Evolutionary conservation across 2,329 filamentous ascomycete species (phyloP).

Genomic region (Aureobasidium lini): DNA sequence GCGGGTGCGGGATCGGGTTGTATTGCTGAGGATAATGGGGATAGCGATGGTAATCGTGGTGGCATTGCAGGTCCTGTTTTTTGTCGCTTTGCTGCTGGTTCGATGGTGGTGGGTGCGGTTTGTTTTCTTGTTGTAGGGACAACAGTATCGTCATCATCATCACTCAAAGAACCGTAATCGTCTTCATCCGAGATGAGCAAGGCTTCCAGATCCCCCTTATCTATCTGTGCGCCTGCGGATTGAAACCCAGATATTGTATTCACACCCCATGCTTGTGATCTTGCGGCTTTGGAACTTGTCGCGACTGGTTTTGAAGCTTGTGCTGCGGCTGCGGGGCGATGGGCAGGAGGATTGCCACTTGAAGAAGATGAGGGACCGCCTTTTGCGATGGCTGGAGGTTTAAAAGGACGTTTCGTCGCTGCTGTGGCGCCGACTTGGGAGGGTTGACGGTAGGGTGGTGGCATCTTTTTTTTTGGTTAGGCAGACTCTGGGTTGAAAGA

Average conservation of each 20-base stretch:
- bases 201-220: slow-evolving; percentile 1
- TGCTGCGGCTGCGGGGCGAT: not conserved
- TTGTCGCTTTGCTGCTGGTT: slow-evolving; percentile 2
- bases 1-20: not conserved
- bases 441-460: slow-evolving; percentile 3
- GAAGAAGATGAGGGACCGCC: not conserved
- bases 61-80: not conserved
- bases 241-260: not conserved
- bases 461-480: not conserved
- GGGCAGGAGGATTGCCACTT: not conserved
- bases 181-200: slow-evolving; percentile 2
- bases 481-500: not conserved
- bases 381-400: not conserved
- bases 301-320: not conserved
- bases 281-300: not conserved
- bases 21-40: not conserved
- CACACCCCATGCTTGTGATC: not conserved
- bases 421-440: slow-evolving; percentile 11
- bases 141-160: not conserved
- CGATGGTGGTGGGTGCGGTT: not conserved
- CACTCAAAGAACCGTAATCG: not conserved
- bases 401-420: slow-evolving; percentile 9
- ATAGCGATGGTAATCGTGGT: not conserved
- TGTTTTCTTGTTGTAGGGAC: not conserved
- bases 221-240: not conserved